A percentile compares a stretch with the other conserved stretches of the same genome.
phyloP scores from a whole-genome alignment of 768 basidiomycete genomes.

The Auricularia auricula-judae region DNA sequence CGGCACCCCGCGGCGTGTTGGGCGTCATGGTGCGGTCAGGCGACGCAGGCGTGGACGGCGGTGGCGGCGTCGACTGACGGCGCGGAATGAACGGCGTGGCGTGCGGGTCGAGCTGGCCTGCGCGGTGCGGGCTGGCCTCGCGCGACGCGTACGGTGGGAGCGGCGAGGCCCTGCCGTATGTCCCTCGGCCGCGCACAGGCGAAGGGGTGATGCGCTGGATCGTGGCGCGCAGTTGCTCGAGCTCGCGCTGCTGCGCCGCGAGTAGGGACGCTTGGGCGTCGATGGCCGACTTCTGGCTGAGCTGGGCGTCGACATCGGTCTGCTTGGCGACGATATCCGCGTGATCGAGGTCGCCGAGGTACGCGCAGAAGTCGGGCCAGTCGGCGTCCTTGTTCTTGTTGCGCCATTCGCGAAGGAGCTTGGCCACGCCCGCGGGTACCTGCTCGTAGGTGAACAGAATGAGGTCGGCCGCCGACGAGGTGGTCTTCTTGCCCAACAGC shows the following conservation, averaged over 20 bases:
- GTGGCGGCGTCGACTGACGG: not conserved
- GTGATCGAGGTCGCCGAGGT: not conserved
- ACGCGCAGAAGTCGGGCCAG: not conserved
- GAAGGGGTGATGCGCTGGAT: not conserved
- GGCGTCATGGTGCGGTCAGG: not conserved
- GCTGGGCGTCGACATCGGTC: not conserved
- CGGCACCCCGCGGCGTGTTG: not conserved
- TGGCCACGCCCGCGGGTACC: not conserved
- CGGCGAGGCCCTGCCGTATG: not conserved
- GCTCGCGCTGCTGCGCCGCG: not conserved
- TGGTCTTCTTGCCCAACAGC: not conserved
- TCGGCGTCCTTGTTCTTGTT: not conserved
- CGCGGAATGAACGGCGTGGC: not conserved
- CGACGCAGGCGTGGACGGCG: not conserved
- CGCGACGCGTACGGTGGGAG: not conserved
- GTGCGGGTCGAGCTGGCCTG: not conserved
- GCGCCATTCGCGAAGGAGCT: not conserved
- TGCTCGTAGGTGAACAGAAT: not conserved
- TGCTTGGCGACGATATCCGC: not conserved
- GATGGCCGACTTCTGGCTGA: not conserved
- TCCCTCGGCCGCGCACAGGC: not conserved
- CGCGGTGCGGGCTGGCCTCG: not conserved
- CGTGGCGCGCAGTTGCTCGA: not conserved
- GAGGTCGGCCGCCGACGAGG: not conserved
- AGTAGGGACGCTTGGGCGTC: not conserved